Evolutionary conservation across 306 rosid species (phyloP).

Genomic region (Casuarina cunninghamiana): DNA sequence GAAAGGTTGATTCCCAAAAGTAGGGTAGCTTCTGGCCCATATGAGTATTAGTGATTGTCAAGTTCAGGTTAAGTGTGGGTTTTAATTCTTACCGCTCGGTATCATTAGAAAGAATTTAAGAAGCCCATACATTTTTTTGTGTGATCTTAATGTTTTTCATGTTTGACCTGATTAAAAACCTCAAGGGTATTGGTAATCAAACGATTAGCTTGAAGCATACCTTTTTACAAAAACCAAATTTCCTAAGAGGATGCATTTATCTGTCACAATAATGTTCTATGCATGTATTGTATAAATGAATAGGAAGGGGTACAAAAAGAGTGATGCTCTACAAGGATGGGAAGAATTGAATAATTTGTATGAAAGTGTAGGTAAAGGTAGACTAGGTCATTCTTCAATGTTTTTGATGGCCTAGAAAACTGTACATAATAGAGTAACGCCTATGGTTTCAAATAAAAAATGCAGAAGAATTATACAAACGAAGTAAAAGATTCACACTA

Average conservation of each 20-base stretch:
- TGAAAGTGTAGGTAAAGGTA: neutral
- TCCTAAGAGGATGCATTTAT: neutral
- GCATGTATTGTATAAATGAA: neutral
- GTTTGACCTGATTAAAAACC: neutral
- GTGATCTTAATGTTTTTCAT: neutral
- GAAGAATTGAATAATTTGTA: neutral
- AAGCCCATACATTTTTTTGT: neutral
- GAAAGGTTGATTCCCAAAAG: slow-evolving; percentile 24
- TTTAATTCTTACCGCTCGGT: neutral
- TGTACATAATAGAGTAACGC: neutral
- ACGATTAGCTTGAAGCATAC: neutral
- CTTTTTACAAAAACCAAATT: neutral
- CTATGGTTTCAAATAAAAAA: neutral
- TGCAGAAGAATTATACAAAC: neutral
- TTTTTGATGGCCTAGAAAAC: neutral
- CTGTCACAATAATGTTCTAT: neutral
- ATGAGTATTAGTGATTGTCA: neutral
- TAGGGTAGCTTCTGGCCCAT: slow-evolving; percentile 6
- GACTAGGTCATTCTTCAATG: neutral
- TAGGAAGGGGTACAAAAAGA: neutral
- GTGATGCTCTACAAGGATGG: neutral
- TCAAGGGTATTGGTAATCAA: neutral
- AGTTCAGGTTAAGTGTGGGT: neutral
- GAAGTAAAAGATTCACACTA: neutral
- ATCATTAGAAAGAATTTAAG: neutral